Conservation (phyloP, 192 early-diverging fungal species). For the Umbelopsis isabellina region DNA sequence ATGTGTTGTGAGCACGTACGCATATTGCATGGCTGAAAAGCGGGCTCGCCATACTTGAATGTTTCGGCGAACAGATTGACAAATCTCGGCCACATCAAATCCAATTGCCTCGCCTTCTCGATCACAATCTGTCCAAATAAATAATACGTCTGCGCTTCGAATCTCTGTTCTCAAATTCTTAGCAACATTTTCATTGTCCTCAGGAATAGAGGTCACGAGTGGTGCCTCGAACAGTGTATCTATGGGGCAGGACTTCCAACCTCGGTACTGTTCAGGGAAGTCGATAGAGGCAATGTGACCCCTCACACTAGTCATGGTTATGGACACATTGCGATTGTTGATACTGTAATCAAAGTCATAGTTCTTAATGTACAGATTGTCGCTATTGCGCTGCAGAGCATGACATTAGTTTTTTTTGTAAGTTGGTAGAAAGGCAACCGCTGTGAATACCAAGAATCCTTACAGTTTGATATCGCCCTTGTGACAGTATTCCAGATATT, state of each 20-base stretch:
- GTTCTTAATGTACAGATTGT: conserved; percentile 76
- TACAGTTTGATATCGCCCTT: conserved; percentile 46
- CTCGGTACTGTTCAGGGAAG: conserved; percentile 62
- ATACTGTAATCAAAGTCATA: conserved; percentile 74
- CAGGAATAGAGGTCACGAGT: conserved; percentile 55
- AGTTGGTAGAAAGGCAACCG: background rate
- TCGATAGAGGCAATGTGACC: conserved; percentile 78
- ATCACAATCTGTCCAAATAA: conserved; percentile 99
- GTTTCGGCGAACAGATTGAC: conserved; percentile 59
- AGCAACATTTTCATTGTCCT: conserved; percentile 45
- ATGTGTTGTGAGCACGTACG: conserved; percentile 44
- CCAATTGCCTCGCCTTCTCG: conserved; percentile 96
- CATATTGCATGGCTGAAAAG: conserved; percentile 85
- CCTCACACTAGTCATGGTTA: conserved; percentile 82
- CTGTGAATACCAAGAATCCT: background rate
- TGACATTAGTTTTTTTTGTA: background rate
- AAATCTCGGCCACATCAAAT: conserved; percentile 74
- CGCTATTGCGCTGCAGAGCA: conserved; percentile 40
- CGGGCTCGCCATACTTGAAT: conserved; percentile 80
- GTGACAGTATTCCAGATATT: conserved; percentile 76
- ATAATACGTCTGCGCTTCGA: conserved; percentile 62
- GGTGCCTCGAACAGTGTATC: conserved; percentile 69
- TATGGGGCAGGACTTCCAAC: conserved; percentile 68
- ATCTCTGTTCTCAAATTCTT: conserved; percentile 70
- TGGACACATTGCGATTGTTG: conserved; percentile 52